phyloP scores from a whole-genome alignment of 768 basidiomycete species.

The Termitomyces eurrhizus region DNA sequence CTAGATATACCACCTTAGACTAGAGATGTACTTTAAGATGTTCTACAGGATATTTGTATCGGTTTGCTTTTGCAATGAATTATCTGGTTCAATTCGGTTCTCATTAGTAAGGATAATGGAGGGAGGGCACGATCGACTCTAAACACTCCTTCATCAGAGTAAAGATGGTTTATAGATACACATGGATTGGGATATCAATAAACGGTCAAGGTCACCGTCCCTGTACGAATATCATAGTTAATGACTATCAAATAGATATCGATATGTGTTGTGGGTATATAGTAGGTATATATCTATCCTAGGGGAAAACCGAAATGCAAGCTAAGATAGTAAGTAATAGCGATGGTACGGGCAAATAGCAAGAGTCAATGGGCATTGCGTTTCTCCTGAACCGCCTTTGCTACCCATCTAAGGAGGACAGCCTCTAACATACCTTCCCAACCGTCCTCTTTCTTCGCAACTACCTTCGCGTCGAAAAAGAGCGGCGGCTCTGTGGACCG shows the following conservation, averaged over 20 bases:
- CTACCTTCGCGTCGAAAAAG: conserved; percentile 66
- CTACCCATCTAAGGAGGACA: conserved; percentile 62
- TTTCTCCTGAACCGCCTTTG: conserved; percentile 67
- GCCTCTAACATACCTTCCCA: conserved; percentile 81
- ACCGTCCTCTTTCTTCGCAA: conserved; percentile 70
- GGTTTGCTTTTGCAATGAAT: neutral
- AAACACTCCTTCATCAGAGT: neutral
- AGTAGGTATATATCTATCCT: neutral
- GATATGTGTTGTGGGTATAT: neutral
- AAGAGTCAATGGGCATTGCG: conserved; percentile 18
- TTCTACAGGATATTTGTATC: neutral
- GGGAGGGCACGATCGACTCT: neutral
- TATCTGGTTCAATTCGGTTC: neutral
- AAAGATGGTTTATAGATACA: neutral
- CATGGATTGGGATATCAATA: neutral
- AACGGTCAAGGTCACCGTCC: neutral
- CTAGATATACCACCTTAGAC: neutral
- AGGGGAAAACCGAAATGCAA: neutral
- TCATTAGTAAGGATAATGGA: neutral
- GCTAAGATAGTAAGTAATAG: neutral
- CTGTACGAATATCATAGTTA: neutral
- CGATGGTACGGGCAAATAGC: neutral
- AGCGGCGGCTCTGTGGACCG: conserved; percentile 46
- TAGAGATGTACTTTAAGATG: neutral
- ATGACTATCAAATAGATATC: neutral